Conservation (phyloP, 2,329 filamentous ascomycete species). For the Chaetoscypha palmicola region DNA sequence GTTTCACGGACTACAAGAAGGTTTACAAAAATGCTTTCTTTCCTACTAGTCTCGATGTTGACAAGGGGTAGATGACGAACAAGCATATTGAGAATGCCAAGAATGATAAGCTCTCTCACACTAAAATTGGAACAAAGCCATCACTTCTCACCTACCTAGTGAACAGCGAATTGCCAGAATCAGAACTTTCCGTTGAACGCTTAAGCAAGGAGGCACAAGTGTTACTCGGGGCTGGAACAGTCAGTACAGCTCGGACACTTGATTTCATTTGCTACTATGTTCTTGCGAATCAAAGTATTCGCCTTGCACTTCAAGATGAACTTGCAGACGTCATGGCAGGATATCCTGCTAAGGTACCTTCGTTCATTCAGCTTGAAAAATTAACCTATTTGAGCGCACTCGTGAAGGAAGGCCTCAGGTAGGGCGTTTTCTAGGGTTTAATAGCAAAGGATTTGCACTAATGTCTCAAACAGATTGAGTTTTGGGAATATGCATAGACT, state of each 20-base stretch:
- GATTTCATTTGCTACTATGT: neutral
- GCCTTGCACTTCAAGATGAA: neutral
- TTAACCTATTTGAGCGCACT: neutral
- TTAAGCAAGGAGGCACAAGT: neutral
- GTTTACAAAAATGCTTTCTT: no score
- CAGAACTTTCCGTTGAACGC: neutral
- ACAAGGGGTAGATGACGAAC: no score
- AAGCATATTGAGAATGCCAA: no score
- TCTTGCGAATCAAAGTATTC: neutral
- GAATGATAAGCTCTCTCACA: no score
- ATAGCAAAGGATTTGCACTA: no score
- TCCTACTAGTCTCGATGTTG: no score
- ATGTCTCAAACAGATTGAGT: no score
- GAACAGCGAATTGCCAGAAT: neutral
- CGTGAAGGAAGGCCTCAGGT: neutral
- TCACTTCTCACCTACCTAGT: no score
- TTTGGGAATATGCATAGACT: slow-evolving; percentile 27
- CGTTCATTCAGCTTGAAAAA: neutral
- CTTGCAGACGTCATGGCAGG: neutral
- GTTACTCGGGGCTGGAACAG: neutral
- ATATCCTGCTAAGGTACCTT: neutral
- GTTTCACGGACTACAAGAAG: no score
- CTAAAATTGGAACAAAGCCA: no score
- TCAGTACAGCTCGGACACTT: neutral
- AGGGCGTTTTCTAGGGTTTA: no score